phyloP scores from a whole-genome alignment of 345 rosid species.

The Lepidium sativum region DNA sequence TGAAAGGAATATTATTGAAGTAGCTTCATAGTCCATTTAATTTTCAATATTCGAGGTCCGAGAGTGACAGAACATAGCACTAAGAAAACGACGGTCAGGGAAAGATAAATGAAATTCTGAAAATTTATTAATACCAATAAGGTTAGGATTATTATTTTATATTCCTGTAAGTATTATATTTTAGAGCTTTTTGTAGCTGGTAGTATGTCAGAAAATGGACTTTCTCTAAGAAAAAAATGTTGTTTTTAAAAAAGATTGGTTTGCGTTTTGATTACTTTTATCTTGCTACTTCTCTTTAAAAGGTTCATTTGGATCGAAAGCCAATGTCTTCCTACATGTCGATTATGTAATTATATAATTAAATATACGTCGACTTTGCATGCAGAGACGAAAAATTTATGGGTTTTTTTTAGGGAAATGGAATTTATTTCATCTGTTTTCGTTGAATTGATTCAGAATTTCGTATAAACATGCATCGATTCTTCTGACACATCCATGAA shows the following conservation, averaged over 20 bases:
- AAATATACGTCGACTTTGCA: conserved; percentile 20
- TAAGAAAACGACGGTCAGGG: conserved; percentile 15
- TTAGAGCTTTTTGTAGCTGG: neutral
- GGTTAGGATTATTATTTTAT: neutral
- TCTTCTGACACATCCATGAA: conserved; percentile 15
- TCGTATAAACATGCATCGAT: neutral
- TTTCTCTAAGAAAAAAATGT: neutral
- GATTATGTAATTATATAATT: neutral
- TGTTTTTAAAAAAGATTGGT: neutral
- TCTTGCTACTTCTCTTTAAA: conserved; percentile 1
- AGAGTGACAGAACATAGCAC: conserved; percentile 25
- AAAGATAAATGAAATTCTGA: neutral
- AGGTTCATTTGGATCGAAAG: conserved; percentile 16
- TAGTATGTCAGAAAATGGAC: conserved; percentile 3
- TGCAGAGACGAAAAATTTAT: conserved; percentile 8
- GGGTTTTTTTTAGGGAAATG: neutral
- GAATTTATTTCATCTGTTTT: neutral
- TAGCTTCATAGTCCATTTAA: neutral
- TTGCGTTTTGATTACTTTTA: conserved; percentile 11
- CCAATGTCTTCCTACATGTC: conserved; percentile 20
- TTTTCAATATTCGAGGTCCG: conserved; percentile 1
- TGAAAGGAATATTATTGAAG: conserved; percentile 2
- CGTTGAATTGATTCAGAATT: neutral
- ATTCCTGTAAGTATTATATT: neutral
- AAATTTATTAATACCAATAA: neutral